Percentiles rank a stretch among this genome's conserved stretches.
phyloP scores from a whole-genome alignment of 2,329 filamentous ascomycete species.

The Trichoderma atrobrunneum region DNA sequence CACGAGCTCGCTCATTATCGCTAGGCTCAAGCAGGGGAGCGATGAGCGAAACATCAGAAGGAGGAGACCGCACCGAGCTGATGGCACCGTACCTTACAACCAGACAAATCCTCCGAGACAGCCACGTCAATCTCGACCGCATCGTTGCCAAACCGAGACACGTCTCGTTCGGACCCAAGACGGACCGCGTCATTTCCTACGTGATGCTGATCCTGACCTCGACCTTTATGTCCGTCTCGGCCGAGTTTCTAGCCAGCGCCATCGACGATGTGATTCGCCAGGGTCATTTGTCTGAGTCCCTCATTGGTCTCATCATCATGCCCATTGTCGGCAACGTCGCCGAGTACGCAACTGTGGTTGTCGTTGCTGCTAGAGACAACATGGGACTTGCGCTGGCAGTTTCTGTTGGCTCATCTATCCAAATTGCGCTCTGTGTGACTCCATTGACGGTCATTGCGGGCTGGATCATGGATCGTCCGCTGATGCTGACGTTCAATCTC shows the following conservation, averaged over 20 bases:
- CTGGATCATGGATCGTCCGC: slow-evolving; percentile 54
- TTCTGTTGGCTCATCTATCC: slow-evolving; percentile 58
- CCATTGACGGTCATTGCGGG: slow-evolving; percentile 59
- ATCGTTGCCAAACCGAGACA: neutral
- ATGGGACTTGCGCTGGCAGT: slow-evolving; percentile 61
- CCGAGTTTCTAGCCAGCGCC: slow-evolving; percentile 59
- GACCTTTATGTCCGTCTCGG: slow-evolving; percentile 55
- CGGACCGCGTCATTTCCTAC: slow-evolving; percentile 40
- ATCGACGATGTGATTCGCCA: slow-evolving; percentile 55
- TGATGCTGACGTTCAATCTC: slow-evolving; percentile 68
- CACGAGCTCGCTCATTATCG: slow-evolving; percentile 29
- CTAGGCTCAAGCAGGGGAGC: slow-evolving; percentile 24
- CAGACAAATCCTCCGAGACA: slow-evolving; percentile 21
- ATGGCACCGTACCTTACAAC: slow-evolving; percentile 25
- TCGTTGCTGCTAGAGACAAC: slow-evolving; percentile 58
- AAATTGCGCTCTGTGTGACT: slow-evolving; percentile 60
- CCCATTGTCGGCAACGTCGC: slow-evolving; percentile 63
- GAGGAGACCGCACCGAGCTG: slow-evolving; percentile 16
- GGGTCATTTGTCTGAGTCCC: slow-evolving; percentile 51
- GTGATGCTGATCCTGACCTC: slow-evolving; percentile 53
- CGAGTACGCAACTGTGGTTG: slow-evolving; percentile 61
- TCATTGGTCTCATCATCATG: slow-evolving; percentile 60
- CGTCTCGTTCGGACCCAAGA: slow-evolving; percentile 15
- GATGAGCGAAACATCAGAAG: slow-evolving; percentile 26
- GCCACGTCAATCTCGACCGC: slow-evolving; percentile 16